Conservation (phyloP, 177 flowering plant species). For the Vitis hybrid region DNA sequence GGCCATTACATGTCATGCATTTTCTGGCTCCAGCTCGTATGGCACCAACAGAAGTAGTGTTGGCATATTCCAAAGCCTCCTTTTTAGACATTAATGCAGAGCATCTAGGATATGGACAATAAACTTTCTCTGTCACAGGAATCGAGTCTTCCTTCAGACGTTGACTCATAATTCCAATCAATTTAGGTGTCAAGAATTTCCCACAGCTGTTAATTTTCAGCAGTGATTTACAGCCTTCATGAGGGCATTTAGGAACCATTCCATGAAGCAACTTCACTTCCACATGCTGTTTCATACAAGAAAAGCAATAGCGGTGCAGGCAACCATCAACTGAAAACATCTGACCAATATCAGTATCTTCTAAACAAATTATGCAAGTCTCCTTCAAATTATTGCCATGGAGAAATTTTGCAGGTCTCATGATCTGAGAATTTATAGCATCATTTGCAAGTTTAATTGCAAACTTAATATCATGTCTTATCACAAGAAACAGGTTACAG, state of each 20-base stretch:
- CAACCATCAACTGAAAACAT: slow-evolving; percentile 67
- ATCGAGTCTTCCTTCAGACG: slow-evolving; percentile 64
- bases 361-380: slow-evolving; percentile 71
- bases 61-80: slow-evolving; percentile 43
- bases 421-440: slow-evolving; percentile 51
- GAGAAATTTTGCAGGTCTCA: slow-evolving; percentile 17
- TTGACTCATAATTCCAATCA: slow-evolving; percentile 55
- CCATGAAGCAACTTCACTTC: slow-evolving; percentile 77
- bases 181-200: slow-evolving; percentile 56
- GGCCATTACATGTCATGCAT: slow-evolving; percentile 43
- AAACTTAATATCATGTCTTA: slow-evolving; percentile 47
- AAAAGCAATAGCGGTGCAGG: slow-evolving; percentile 62
- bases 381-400: slow-evolving; percentile 25
- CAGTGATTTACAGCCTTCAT: slow-evolving; percentile 59
- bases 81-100: slow-evolving; percentile 70
- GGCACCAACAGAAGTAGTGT: slow-evolving; percentile 9
- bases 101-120: slow-evolving; percentile 79
- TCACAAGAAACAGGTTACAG: slow-evolving; percentile 32
- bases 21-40: slow-evolving; percentile 38
- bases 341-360: slow-evolving; percentile 42
- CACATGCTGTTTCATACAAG: slow-evolving; percentile 81
- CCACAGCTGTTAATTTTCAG: slow-evolving; percentile 51
- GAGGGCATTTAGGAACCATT: slow-evolving; percentile 62
- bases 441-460: slow-evolving; percentile 72
- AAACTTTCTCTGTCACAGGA: slow-evolving; percentile 65